phyloP scores from a whole-genome alignment of 2,329 filamentous ascomycete species.

The Alternaria arborescens region DNA sequence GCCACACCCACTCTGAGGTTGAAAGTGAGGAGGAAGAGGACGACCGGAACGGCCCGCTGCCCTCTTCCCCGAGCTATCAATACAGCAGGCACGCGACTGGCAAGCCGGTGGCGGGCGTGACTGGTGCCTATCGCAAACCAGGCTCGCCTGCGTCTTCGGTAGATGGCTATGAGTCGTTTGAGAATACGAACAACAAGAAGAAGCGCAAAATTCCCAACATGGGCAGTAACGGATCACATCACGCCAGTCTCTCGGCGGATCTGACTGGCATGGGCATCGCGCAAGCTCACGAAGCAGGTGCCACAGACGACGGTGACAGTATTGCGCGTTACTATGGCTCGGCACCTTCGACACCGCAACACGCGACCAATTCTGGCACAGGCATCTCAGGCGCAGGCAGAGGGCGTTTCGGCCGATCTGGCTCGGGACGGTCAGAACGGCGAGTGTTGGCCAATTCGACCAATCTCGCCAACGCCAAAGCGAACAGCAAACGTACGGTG shows the following conservation, averaged over 20 bases:
- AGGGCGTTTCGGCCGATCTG: constrained; percentile 77
- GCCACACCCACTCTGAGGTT: constrained; percentile 57
- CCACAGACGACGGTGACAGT: constrained; percentile 56
- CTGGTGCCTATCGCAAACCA: constrained; percentile 51
- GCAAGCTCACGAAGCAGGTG: constrained; percentile 55
- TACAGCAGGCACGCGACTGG: constrained; percentile 44
- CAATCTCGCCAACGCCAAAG: constrained; percentile 55
- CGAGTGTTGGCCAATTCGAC: constrained; percentile 55
- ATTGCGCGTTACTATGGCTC: constrained; percentile 66
- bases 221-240: constrained; percentile 70
- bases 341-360: constrained; percentile 61
- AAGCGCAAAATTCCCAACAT: constrained; percentile 97
- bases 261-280: constrained; percentile 70
- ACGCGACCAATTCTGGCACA: constrained; percentile 58
- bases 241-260: constrained; percentile 67
- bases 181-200: constrained; percentile 99
- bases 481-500: constrained; percentile 51
- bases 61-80: constrained; percentile 52
- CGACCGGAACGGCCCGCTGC: constrained; percentile 52
- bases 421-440: constrained; percentile 54
- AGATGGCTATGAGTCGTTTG: constrained; percentile 95
- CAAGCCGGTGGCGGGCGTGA: constrained; percentile 33
- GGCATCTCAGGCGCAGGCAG: constrained; percentile 86
- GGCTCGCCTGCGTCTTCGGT: constrained; percentile 72
- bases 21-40: constrained; percentile 68